Evolutionary conservation across 2,329 filamentous ascomycete genomes (phyloP).

Genomic region (Pestalotiopsis sp.): DNA sequence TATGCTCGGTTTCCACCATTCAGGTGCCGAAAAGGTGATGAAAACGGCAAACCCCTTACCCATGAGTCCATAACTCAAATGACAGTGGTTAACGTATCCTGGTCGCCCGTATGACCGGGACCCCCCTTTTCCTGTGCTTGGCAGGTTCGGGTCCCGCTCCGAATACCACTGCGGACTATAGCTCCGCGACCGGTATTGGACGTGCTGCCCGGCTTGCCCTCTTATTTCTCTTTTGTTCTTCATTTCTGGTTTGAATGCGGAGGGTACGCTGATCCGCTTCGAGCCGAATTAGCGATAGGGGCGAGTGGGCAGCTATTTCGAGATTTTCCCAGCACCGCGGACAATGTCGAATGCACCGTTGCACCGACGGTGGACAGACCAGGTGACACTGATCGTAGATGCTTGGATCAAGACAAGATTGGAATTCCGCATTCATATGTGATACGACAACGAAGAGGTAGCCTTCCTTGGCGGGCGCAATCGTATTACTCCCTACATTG

Average conservation of each 20-base stretch:
- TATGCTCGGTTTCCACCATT: slow-evolving; percentile 4
- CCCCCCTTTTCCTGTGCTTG: not conserved
- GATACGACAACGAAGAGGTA: not conserved
- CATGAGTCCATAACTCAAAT: not conserved
- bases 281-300: not conserved
- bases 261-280: not conserved
- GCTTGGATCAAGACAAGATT: not conserved
- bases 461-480: not conserved
- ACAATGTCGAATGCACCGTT: not conserved
- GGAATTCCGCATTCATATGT: not conserved
- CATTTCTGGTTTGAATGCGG: not conserved
- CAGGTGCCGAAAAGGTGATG: not conserved
- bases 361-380: not conserved
- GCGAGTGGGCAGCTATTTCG: not conserved
- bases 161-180: slow-evolving; percentile 5
- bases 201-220: not conserved
- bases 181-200: slow-evolving; percentile 4
- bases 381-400: not conserved
- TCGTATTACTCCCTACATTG: not conserved
- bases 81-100: not conserved
- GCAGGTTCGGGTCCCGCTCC: not conserved
- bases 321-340: not conserved
- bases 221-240: not conserved
- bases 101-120: not conserved
- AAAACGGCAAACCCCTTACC: not conserved